Evolutionary conservation across 2,329 filamentous ascomycete species (phyloP).

Genomic region (Tolypocladium endophyticum): DNA sequence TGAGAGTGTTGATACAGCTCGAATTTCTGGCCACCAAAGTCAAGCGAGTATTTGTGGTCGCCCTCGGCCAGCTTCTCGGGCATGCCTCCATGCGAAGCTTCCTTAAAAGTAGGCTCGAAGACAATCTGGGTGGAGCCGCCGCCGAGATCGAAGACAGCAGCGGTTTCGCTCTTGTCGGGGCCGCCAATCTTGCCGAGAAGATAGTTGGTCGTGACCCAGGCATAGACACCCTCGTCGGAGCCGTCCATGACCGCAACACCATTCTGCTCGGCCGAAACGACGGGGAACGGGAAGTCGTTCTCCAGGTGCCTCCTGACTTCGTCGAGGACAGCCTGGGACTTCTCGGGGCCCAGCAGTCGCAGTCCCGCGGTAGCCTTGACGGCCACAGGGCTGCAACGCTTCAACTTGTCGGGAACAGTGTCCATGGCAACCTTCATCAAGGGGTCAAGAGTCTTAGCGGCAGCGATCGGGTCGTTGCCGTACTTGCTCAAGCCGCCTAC

Average conservation of each 20-base stretch:
- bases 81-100: constrained; percentile 62
- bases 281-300: constrained; percentile 85
- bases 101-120: constrained; percentile 89
- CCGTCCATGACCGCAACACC: constrained; percentile 97
- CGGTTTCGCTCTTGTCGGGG: constrained; percentile 80
- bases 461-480: constrained; percentile 72
- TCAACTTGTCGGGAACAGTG: constrained; percentile 77
- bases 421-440: constrained; percentile 80
- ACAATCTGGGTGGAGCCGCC: constrained; percentile 98
- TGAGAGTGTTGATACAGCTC: constrained; percentile 97
- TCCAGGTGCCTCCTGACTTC: constrained; percentile 79
- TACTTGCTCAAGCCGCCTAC: constrained; percentile 82
- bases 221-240: constrained; percentile 92
- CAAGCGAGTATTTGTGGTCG: constrained; percentile 90
- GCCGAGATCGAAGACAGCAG: constrained; percentile 90
- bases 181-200: constrained; percentile 94
- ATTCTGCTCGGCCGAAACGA: constrained; percentile 73
- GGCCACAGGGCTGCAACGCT: constrained; percentile 87
- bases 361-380: constrained; percentile 96
- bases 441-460: constrained; percentile 79
- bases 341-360: constrained; percentile 71
- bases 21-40: constrained; percentile 84
- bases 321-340: constrained; percentile 73
- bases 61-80: constrained; percentile 77
- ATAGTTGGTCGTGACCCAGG: constrained; percentile 99